These are phyloP conservation scores for Pseudodiploospora longispora DNA, from an alignment of 2,329 filamentous ascomycete species.

Conservation along the genomic window DNA sequence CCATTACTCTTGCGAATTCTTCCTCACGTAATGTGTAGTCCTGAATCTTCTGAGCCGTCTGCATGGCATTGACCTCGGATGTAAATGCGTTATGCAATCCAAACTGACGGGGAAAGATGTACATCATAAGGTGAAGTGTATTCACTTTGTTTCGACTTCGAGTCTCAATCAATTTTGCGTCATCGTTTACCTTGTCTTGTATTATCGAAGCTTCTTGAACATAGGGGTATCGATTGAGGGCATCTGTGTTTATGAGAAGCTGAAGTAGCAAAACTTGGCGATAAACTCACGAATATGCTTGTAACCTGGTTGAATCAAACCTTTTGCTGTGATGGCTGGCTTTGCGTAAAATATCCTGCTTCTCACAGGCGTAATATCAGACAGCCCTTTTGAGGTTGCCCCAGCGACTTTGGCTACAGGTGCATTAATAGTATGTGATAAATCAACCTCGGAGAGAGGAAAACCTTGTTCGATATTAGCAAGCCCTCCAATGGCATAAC, in stretches of 20 bases:
- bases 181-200: background rate
- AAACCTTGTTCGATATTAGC: constrained; percentile 25
- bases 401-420: no score
- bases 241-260: constrained; percentile 46
- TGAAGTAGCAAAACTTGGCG: background rate
- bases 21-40: constrained; percentile 82
- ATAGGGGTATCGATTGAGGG: constrained; percentile 61
- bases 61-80: constrained; percentile 51
- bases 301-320: constrained; percentile 64
- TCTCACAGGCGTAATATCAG: constrained; percentile 66
- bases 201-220: background rate
- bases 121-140: constrained; percentile 71
- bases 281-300: constrained; percentile 67
- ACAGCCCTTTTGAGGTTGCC: constrained; percentile 23
- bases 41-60: constrained; percentile 67
- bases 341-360: constrained; percentile 81
- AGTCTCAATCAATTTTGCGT: background rate
- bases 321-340: constrained; percentile 60
- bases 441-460: constrained; percentile 41
- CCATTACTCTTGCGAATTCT: constrained; percentile 51
- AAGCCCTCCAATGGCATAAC: no score
- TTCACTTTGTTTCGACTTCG: constrained; percentile 28
- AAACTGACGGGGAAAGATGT: constrained; percentile 90
- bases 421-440: background rate
- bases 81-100: constrained; percentile 88